Conservation (phyloP, 148 eudicot species). For the Cornus suecica region DNA sequence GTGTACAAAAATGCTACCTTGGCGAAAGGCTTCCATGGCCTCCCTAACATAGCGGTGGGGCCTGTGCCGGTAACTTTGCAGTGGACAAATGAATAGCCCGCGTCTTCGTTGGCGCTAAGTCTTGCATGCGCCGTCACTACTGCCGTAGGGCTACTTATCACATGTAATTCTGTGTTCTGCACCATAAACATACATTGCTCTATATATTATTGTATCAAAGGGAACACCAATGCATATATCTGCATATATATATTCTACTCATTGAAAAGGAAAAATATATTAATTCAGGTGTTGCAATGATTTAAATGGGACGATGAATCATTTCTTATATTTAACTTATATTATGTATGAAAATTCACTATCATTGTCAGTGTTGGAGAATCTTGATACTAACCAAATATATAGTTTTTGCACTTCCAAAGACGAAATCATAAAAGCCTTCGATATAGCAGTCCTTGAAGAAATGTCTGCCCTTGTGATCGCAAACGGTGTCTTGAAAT, state of each 20-base stretch:
- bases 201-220: too few species aligned
- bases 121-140: constrained; percentile 32
- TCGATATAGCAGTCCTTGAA: constrained; percentile 54
- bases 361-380: not conserved
- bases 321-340: too few species aligned
- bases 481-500: constrained; percentile 65
- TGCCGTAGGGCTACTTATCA: not conserved
- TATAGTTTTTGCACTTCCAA: constrained; percentile 47
- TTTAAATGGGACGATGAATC: too few species aligned
- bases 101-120: not conserved
- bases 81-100: constrained; percentile 23
- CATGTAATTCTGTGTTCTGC: constrained; percentile 22
- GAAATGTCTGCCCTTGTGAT: constrained; percentile 54
- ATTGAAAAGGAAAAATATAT: too few species aligned
- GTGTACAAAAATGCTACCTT: constrained; percentile 26
- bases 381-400: constrained; percentile 32
- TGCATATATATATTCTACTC: too few species aligned
- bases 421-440: constrained; percentile 64
- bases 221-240: too few species aligned
- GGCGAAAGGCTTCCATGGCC: constrained; percentile 21
- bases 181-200: not conserved
- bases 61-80: constrained; percentile 30
- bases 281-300: too few species aligned
- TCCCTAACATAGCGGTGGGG: constrained; percentile 17
- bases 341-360: too few species aligned